Evolutionary conservation across 2,329 filamentous ascomycete species (phyloP).

Genomic region (Talaromyces verruculosus): DNA sequence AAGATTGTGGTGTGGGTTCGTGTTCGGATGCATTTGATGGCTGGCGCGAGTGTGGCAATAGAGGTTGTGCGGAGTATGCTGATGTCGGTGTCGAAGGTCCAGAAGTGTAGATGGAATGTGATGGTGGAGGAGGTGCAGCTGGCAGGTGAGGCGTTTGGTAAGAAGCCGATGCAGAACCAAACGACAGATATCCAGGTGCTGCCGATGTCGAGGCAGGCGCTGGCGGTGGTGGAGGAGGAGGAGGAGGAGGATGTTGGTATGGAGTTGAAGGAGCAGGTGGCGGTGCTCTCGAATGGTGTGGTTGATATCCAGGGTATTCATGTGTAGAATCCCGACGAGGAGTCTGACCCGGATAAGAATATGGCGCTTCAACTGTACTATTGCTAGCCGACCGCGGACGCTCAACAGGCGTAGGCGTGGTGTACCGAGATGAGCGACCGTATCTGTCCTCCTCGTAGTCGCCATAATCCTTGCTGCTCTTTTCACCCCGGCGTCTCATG

Average conservation of each 20-base stretch:
- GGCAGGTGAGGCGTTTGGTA: conserved; percentile 42
- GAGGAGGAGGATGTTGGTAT: conserved; percentile 23
- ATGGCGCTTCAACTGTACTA: conserved; percentile 53
- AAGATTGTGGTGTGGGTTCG: conserved; percentile 29
- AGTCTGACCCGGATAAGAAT: conserved; percentile 43
- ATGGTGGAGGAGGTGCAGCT: conserved; percentile 25
- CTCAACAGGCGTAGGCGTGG: conserved; percentile 52
- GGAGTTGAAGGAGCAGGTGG: conserved; percentile 33
- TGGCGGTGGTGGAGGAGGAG: conserved; percentile 35
- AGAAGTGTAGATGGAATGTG: conserved; percentile 31
- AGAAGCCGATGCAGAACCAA: conserved; percentile 41
- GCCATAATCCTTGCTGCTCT: conserved; percentile 67
- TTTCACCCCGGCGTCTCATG: conserved; percentile 80
- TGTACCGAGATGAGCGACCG: conserved; percentile 46
- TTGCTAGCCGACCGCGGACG: conserved; percentile 62
- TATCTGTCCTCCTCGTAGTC: conserved; percentile 60
- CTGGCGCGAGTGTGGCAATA: conserved; percentile 36
- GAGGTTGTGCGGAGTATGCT: conserved; percentile 37
- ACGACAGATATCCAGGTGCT: conserved; percentile 37
- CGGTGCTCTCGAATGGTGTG: conserved; percentile 27
- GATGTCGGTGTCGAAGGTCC: conserved; percentile 30
- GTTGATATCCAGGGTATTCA: conserved; percentile 26
- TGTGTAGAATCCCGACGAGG: conserved; percentile 53
- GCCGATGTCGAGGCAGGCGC: conserved; percentile 38
- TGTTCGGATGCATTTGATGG: conserved; percentile 36